These are phyloP conservation scores for Maudiozyma serrabonitensis DNA, from an alignment of 805 yeast species.

Conservation along the genomic window DNA sequence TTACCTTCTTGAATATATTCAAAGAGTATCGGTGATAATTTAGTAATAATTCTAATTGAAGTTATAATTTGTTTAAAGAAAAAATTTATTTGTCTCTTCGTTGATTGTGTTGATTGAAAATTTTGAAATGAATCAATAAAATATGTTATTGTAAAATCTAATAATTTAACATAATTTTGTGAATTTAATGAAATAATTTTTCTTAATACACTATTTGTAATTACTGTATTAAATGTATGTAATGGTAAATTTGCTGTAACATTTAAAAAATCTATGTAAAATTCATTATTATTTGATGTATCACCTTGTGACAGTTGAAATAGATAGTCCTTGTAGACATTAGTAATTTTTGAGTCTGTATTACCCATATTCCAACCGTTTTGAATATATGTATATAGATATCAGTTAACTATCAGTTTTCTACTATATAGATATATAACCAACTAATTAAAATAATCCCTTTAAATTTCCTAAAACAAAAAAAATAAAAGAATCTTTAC, in stretches of 20 bases:
- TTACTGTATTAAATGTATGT: conserved; percentile 31
- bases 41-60: conserved; percentile 55
- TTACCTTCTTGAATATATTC: conserved; percentile 31
- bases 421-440: too few relatives aligned
- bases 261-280: conserved; percentile 13
- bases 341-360: conserved; percentile 51
- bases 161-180: conserved; percentile 25
- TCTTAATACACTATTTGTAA: conserved; percentile 50
- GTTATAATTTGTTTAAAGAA: conserved; percentile 32
- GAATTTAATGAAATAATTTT: conserved; percentile 10
- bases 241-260: conserved; percentile 10
- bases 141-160: conserved; percentile 34
- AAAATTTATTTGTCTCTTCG: not conserved
- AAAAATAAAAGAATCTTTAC: too few relatives aligned
- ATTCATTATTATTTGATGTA: conserved; percentile 18
- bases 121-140: conserved; percentile 17
- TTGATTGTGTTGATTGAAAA: conserved; percentile 7
- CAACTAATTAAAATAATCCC: too few relatives aligned
- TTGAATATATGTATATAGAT: too few relatives aligned
- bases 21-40: conserved; percentile 55
- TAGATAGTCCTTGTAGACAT: conserved; percentile 44
- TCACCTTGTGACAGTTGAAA: conserved; percentile 8
- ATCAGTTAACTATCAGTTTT: too few relatives aligned
- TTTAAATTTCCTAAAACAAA: too few relatives aligned
- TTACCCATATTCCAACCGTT: conserved; percentile 48